These are phyloP conservation scores for Mycena olivaceomarginata DNA, from an alignment of 768 basidiomycete species.

Conservation along the genomic window DNA sequence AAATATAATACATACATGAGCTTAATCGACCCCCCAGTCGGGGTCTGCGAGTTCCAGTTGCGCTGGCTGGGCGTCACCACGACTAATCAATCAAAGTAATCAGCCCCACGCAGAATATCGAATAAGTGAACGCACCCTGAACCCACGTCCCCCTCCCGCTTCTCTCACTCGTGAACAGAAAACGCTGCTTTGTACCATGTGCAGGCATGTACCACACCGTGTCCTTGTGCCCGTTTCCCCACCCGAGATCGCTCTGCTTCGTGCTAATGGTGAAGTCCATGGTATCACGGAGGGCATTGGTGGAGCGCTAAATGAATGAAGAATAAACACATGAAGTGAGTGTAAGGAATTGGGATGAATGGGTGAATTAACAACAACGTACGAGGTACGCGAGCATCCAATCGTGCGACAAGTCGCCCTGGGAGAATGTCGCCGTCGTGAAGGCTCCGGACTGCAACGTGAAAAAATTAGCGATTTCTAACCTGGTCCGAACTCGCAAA, in stretches of 20 bases:
- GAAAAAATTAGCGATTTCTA: background rate
- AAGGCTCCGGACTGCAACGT: slow-evolving; percentile 29
- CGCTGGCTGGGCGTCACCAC: slow-evolving; percentile 25
- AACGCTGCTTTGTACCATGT: slow-evolving; percentile 24
- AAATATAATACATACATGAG: slow-evolving; percentile 25
- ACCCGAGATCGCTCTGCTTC: slow-evolving; percentile 25
- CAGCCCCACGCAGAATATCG: background rate
- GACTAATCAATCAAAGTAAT: background rate
- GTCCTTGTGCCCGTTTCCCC: slow-evolving; percentile 37
- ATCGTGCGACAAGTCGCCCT: slow-evolving; percentile 32
- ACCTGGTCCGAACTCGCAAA: too few species aligned
- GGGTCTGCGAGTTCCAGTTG: slow-evolving; percentile 25
- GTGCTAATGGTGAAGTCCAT: slow-evolving; percentile 28
- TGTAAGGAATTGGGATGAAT: too few species aligned
- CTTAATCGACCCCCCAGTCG: slow-evolving; percentile 22
- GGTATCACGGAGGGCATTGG: slow-evolving; percentile 15
- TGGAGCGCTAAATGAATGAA: slow-evolving; percentile 8
- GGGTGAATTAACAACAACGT: background rate
- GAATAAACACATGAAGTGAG: too few species aligned
- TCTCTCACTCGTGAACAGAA: slow-evolving; percentile 22
- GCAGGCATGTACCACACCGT: slow-evolving; percentile 35
- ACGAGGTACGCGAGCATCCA: slow-evolving; percentile 41
- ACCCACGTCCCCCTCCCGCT: slow-evolving; percentile 38
- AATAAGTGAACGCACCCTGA: slow-evolving; percentile 22
- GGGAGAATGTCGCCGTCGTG: slow-evolving; percentile 31